Conservation (phyloP, 345 rosid species). For the Ricinus communis region DNA sequence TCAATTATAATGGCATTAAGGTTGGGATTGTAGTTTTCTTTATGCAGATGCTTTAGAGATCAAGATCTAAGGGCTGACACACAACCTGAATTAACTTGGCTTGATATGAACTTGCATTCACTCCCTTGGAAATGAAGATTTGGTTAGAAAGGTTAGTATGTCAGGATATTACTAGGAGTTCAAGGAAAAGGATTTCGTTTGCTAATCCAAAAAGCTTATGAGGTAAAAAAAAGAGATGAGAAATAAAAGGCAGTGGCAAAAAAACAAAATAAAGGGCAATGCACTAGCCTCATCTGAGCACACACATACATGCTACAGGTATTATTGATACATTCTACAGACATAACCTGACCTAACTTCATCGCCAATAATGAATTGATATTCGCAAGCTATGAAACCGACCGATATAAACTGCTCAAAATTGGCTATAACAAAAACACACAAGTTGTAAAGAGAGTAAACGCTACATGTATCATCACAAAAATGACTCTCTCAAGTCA, state of each 20-base stretch:
- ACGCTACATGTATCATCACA: constrained; percentile 1
- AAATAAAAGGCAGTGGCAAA: neutral
- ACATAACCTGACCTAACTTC: constrained; percentile 17
- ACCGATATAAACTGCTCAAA: constrained; percentile 12
- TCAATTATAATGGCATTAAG: neutral
- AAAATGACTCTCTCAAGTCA: neutral
- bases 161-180: neutral
- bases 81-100: constrained; percentile 98
- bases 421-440: constrained; percentile 8
- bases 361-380: constrained; percentile 25
- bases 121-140: constrained; percentile 91
- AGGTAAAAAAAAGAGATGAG: too few relatives aligned
- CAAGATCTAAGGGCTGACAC: constrained; percentile 98
- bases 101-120: constrained; percentile 93
- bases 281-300: constrained; percentile 15
- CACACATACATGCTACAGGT: constrained; percentile 20
- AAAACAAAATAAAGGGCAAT: neutral
- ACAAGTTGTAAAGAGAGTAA: neutral
- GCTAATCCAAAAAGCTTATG: too few relatives aligned
- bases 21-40: neutral
- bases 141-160: constrained; percentile 72
- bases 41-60: constrained; percentile 88
- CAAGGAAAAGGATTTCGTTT: neutral
- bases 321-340: constrained; percentile 30
- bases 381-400: neutral